Evolutionary conservation across 1,139 yeast genomes (phyloP).

Genomic region (Pneumocystis oryctolagi): DNA sequence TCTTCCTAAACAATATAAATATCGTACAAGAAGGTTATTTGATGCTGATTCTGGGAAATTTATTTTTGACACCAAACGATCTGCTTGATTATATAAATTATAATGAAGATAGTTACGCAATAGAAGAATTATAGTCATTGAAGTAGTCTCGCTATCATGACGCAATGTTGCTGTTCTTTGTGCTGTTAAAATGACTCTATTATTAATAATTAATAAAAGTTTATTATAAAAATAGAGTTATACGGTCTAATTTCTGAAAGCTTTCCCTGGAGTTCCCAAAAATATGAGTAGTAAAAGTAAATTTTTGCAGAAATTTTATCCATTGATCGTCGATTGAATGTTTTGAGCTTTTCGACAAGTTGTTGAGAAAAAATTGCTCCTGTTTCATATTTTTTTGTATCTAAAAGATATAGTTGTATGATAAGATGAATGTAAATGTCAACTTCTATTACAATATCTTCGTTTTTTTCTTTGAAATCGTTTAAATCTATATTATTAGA

Average conservation of each 20-base stretch:
- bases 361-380: conserved; percentile 24
- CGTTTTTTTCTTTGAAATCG: conserved; percentile 21
- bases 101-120: conserved; percentile 63
- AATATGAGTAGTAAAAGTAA: conserved; percentile 82
- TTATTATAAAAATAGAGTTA: neutral
- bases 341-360: conserved; percentile 42
- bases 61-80: conserved; percentile 75
- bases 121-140: conserved; percentile 67
- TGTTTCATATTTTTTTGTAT: conserved; percentile 33
- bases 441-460: conserved; percentile 50
- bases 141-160: conserved; percentile 85
- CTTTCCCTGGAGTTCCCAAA: conserved; percentile 50
- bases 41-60: conserved; percentile 78
- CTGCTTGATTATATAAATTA: conserved; percentile 77
- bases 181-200: conserved; percentile 41
- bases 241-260: conserved; percentile 46
- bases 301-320: conserved; percentile 80
- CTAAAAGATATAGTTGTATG: conserved; percentile 62
- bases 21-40: conserved; percentile 81
- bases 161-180: conserved; percentile 81
- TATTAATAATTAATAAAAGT: neutral
- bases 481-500: conserved; percentile 10
- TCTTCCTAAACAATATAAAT: conserved; percentile 75
- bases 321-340: conserved; percentile 65
- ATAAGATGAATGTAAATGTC: conserved; percentile 69